Evolutionary conservation across 2,329 filamentous ascomycete genomes (phyloP), one percentile per base, ranked within the genome.

Genomic region (Aspergillus alliaceus): DNA sequence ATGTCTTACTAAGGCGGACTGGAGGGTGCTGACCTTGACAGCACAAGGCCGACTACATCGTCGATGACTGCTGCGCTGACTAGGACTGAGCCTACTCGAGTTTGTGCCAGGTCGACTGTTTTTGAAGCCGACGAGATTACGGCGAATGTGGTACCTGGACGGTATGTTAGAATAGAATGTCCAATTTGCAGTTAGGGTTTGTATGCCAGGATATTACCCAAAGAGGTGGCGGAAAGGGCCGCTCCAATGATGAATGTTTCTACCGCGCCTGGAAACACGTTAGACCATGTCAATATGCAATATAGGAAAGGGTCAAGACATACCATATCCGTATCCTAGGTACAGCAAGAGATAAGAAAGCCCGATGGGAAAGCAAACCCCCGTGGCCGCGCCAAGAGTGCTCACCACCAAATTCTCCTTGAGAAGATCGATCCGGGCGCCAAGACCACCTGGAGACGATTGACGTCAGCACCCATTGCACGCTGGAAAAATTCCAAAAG

Each of bases 31-130:
- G 22, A 69, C 68, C 68, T 70, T 1, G 62, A 56, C 55, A 69
- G 75, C 51, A 80, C 74, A 11, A 80, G 72, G 2, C 77, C 78
- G 1, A 75, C 72, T 1, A 80, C 76, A 63, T 80, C 78, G 62
- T 80, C 77, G 34, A 80, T 77, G 22, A 80, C 75, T 9, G 78
- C 78, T 0, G 78, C 78, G 61, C 77, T 78, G 48, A 79, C 72
- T 3, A 80, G 73, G 1, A 80, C 71, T 11, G 76, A 75, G 18
- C 78, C 77, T 1, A 80, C 72, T 27, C 74, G 69, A 1, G 77
- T 80, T 39, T 79, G 75, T 0, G 71, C 68, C 7, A 80, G 69
- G 56, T 78, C 74, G 1, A 79, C 68, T 6, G 64, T 67, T 32
- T 69, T 71, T 1, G 70, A 64, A 0, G 70, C 64, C 1, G 69